Evolutionary conservation across 257 asterid species (phyloP).

Genomic region (Primulina eburnea): DNA sequence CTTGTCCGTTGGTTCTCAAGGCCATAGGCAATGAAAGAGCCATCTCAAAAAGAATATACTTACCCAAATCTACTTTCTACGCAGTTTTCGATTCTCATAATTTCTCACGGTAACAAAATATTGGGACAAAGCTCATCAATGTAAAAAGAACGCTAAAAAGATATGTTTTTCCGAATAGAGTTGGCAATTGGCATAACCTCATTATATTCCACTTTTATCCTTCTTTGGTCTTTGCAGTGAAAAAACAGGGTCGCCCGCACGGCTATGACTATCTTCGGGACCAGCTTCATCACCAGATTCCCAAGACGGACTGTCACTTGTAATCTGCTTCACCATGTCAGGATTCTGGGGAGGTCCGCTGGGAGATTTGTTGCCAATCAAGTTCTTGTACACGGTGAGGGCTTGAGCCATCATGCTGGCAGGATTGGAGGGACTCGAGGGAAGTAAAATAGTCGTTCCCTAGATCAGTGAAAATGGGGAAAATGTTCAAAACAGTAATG

Average conservation of each 20-base stretch:
- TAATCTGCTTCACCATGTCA: slow-evolving; percentile 18
- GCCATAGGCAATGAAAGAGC: slow-evolving; percentile 12
- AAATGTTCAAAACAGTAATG: background rate
- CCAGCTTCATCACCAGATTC: slow-evolving; percentile 22
- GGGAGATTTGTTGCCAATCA: slow-evolving; percentile 36
- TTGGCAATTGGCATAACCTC: slow-evolving; percentile 3
- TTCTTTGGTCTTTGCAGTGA: slow-evolving; percentile 44
- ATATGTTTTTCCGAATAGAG: background rate
- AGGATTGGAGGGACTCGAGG: slow-evolving; percentile 64
- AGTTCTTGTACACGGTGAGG: slow-evolving; percentile 53
- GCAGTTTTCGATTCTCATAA: slow-evolving; percentile 25
- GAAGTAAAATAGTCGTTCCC: slow-evolving; percentile 84
- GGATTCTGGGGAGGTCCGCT: slow-evolving; percentile 22
- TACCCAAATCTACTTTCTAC: slow-evolving; percentile 20
- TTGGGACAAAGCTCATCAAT: slow-evolving; percentile 7
- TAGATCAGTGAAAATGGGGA: slow-evolving; percentile 20
- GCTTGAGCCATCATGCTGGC: slow-evolving; percentile 75
- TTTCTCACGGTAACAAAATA: slow-evolving; percentile 16
- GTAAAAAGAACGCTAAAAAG: slow-evolving; percentile 7
- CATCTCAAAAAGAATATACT: slow-evolving; percentile 26
- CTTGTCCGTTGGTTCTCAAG: background rate
- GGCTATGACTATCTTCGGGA: slow-evolving; percentile 17
- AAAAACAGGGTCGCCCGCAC: slow-evolving; percentile 32
- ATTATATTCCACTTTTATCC: slow-evolving; percentile 22
- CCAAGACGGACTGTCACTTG: slow-evolving; percentile 20